phyloP scores from a whole-genome alignment of 2,329 filamentous ascomycete species.

The Colletotrichum zoysiae region DNA sequence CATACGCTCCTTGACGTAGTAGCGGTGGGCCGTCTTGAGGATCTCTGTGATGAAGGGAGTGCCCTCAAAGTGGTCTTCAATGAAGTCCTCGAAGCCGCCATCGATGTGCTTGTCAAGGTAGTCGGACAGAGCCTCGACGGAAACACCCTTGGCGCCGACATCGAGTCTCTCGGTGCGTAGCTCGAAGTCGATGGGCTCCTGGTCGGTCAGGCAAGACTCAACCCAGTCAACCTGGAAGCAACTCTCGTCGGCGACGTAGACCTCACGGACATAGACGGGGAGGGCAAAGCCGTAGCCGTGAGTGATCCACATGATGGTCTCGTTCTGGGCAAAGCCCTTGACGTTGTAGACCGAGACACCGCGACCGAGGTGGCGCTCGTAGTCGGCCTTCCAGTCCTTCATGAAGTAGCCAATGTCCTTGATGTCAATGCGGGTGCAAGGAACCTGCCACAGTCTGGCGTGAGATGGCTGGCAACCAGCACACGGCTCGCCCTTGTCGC shows the following conservation, averaged over 20 bases:
- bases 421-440: conserved; percentile 97
- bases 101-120: conserved; percentile 97
- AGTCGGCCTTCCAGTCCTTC: conserved; percentile 99
- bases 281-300: conserved; percentile 95
- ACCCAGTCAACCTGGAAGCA: conserved; percentile 96
- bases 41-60: conserved; percentile 96
- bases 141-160: conserved; percentile 89
- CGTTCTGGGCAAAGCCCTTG: conserved; percentile 81
- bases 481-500: conserved; percentile 97
- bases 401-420: conserved; percentile 99
- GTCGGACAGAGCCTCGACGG: conserved; percentile 82
- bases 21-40: conserved; percentile 94
- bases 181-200: conserved; percentile 84
- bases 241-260: conserved; percentile 90
- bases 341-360: conserved; percentile 95
- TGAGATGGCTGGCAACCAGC: conserved; percentile 96
- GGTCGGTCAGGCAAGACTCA: conserved; percentile 77
- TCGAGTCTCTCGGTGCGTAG: conserved; percentile 90
- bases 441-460: conserved; percentile 95
- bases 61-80: conserved; percentile 96
- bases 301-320: conserved; percentile 87
- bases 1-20: conserved; percentile 88
- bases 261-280: conserved; percentile 92
- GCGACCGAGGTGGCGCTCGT: conserved; percentile 87
- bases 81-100: conserved; percentile 89